A percentile compares a stretch with the other conserved stretches of the same genome.
Evolutionary conservation across 73 alveolate genomes (phyloP).

Genomic region (Paramecium octaurelia): DNA sequence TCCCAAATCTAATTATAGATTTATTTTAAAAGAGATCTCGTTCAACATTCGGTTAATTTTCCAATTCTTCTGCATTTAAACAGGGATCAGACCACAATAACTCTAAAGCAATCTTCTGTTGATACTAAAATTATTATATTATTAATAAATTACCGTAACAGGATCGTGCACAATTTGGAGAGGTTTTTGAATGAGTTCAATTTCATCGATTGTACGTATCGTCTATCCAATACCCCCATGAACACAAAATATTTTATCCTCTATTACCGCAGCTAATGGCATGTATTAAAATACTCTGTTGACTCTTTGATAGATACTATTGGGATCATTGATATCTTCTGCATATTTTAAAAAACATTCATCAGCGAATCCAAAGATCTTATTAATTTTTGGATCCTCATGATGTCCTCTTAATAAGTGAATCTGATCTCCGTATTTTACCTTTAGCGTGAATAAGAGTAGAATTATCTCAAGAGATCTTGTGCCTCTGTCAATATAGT

Average conservation of each 20-base stretch:
- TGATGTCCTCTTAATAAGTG: conserved; percentile 46
- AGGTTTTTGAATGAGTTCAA: conserved; percentile 75
- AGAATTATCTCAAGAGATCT: no score
- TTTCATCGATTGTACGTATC: conserved; percentile 74
- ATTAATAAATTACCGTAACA: conserved; percentile 49
- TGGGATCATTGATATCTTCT: conserved; percentile 74
- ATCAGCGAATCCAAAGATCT: conserved; percentile 79
- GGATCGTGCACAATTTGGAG: conserved; percentile 74
- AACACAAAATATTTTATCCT: conserved; percentile 69
- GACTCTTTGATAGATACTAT: conserved; percentile 72
- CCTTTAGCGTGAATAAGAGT: no score
- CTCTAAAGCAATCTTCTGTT: conserved; percentile 75
- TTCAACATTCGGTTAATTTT: conserved; percentile 67
- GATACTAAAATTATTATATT: not conserved
- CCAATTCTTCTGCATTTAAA: conserved; percentile 76
- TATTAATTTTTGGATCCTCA: conserved; percentile 81
- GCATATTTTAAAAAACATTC: conserved; percentile 75
- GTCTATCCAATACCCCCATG: conserved; percentile 94
- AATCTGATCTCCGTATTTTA: no score
- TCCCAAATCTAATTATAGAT: conserved; percentile 81
- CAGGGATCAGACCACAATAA: conserved; percentile 81
- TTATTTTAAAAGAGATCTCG: conserved; percentile 79
- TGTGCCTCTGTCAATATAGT: no score
- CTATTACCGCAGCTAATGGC: conserved; percentile 80
- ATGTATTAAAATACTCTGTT: conserved; percentile 80